Conservation (phyloP, 2,329 filamentous ascomycete species). For the Lachnellula cervina region DNA sequence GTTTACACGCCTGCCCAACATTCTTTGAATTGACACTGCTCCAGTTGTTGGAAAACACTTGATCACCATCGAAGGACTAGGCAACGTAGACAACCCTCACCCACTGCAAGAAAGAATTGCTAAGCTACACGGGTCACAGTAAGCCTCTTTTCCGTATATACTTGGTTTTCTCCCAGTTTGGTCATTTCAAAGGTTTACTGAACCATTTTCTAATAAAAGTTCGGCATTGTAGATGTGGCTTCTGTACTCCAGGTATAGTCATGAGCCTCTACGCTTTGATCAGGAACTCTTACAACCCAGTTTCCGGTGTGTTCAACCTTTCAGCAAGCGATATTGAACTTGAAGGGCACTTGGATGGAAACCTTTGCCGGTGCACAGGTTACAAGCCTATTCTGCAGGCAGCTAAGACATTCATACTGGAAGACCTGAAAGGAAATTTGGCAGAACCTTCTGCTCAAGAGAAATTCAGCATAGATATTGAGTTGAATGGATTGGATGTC, state of each 20-base stretch:
- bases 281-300: constrained; percentile 71
- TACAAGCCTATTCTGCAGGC: constrained; percentile 93
- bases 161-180: not conserved
- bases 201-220: constrained; percentile 53
- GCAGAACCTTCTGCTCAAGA: too few relatives aligned
- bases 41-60: constrained; percentile 91
- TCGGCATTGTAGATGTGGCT: constrained; percentile 68
- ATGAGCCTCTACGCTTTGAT: constrained; percentile 95
- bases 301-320: too few relatives aligned
- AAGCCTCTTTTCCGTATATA: too few relatives aligned
- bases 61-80: constrained; percentile 91
- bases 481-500: constrained; percentile 66
- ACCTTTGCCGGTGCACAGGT: constrained; percentile 89
- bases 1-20: constrained; percentile 58
- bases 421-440: constrained; percentile 44
- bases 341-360: constrained; percentile 87
- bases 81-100: constrained; percentile 80
- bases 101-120: constrained; percentile 88
- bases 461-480: constrained; percentile 34
- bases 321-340: constrained; percentile 74
- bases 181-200: constrained; percentile 31
- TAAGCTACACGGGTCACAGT: constrained; percentile 64
- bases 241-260: constrained; percentile 96
- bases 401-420: constrained; percentile 74
- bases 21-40: constrained; percentile 57